Evolutionary conservation across 2,329 filamentous ascomycete genomes (phyloP), one percentile per base, ranked within the genome.

Genomic region (Atkinsonella hypoxylon): DNA sequence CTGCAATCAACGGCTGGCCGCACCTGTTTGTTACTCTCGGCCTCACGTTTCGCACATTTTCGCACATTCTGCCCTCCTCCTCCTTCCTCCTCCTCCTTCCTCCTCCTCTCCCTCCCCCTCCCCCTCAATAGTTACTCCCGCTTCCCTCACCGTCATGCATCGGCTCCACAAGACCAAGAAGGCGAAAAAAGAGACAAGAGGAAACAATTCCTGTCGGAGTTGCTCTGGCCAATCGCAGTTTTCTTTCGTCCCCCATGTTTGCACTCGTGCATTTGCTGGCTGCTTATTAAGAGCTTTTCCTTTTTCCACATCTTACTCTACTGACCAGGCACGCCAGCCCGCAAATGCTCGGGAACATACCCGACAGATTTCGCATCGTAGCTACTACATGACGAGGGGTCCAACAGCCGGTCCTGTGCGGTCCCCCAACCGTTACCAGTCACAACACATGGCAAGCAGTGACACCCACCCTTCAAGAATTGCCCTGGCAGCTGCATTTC

Each of bases 341-440:
- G 39, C 39, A 17, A 41, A 41, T n/a, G n/a, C 39, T 20, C 34
- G 34, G 15, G 12, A 41, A n/a, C 17, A 49, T 49, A 39, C 47
- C 48, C 48, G 48, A 49, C 18, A 50, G 42, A 50, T 50, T 50
- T 50, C 48, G 48, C 48, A 50, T 34, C 36, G 18, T 18, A 30
- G 40, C 47, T 15, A 11, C 47, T 26, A 40, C 45, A n/a, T 12
- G 18, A 36, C 30, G 9, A 42, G 38, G 38, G 47, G 39, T 48
- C 22, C 30, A 13, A 38, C 30, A 17, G 46, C 26, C 46, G 31
- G 44, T 18, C 18, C 18, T 20, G 18, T 3, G 18, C 11, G 18
- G 39, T 41, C 18, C 5, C n/a, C 18, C 10, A 13, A 10, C 39
- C 9, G 39, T 15, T 22, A 17, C 18, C 18, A 18, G 39, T 17